Percentiles rank a stretch among this genome's conserved stretches.
These are phyloP conservation scores for Podospora bellae-mahoneyi DNA, from an alignment of 495 filamentous ascomycete species.

Conservation along the genomic window DNA sequence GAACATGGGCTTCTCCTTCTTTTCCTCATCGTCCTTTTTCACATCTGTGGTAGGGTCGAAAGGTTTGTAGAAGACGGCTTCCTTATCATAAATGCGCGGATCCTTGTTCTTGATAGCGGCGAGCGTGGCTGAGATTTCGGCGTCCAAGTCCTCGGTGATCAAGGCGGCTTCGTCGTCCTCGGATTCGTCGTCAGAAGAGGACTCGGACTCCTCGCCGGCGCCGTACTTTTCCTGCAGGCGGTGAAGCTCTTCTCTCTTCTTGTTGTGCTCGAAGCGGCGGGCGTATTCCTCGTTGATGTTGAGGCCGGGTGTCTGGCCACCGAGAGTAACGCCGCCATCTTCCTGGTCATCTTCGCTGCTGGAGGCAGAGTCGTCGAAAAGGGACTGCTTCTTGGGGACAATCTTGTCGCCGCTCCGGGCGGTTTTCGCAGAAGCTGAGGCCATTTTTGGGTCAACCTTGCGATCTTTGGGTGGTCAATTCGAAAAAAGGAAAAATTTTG, in stretches of 20 bases:
- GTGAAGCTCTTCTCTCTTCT: slow-evolving; percentile 87
- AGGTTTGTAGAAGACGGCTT: slow-evolving; percentile 69
- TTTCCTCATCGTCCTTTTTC: slow-evolving; percentile 33
- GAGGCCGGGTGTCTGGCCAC: slow-evolving; percentile 49
- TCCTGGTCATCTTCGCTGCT: slow-evolving; percentile 53
- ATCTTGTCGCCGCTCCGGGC: slow-evolving; percentile 9
- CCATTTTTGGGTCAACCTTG: slow-evolving; percentile 15
- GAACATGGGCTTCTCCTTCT: slow-evolving; percentile 79
- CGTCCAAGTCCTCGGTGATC: slow-evolving; percentile 75
- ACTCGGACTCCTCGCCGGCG: slow-evolving; percentile 49
- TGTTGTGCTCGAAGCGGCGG: slow-evolving; percentile 88
- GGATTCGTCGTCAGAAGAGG: slow-evolving; percentile 64
- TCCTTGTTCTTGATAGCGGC: slow-evolving; percentile 85
- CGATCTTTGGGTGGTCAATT: background rate
- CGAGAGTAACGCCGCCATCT: slow-evolving; percentile 56
- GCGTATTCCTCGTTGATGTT: slow-evolving; percentile 92
- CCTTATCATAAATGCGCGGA: slow-evolving; percentile 80
- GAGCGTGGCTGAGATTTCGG: slow-evolving; percentile 79
- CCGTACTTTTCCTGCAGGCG: slow-evolving; percentile 82
- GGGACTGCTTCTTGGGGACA: slow-evolving; percentile 27
- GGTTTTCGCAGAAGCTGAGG: slow-evolving; percentile 17
- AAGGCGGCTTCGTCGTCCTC: slow-evolving; percentile 90
- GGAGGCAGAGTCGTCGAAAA: slow-evolving; percentile 36
- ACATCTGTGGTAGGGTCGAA: slow-evolving; percentile 50
- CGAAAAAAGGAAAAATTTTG: slow-evolving; percentile 8